Conservation (phyloP, 176 grass and related monocot species). For the Ananas comosus region DNA sequence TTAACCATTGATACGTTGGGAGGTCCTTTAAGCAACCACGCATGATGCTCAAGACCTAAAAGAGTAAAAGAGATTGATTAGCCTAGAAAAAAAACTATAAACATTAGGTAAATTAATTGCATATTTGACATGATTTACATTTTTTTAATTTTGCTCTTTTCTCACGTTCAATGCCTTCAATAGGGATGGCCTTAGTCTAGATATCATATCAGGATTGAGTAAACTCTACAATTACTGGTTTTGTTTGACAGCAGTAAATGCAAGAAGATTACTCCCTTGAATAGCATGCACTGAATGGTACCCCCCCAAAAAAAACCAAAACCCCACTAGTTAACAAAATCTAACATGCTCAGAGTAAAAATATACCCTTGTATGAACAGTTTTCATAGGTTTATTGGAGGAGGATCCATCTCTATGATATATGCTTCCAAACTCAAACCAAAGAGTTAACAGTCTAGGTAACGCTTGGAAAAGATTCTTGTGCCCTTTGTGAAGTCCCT, state of each 20-base stretch:
- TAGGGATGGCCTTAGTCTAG: too few relatives aligned
- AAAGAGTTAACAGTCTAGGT: conserved; percentile 83
- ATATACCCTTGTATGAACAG: conserved; percentile 46
- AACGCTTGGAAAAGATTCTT: conserved; percentile 93
- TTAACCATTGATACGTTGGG: conserved; percentile 93
- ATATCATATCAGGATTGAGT: too few relatives aligned
- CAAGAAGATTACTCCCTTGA: too few relatives aligned
- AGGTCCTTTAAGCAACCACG: conserved; percentile 81
- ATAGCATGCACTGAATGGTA: too few relatives aligned
- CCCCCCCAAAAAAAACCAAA: too few relatives aligned
- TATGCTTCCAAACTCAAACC: conserved; percentile 95
- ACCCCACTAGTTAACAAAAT: too few relatives aligned
- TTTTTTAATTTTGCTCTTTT: too few relatives aligned
- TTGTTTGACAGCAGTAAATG: too few relatives aligned
- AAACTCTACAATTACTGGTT: too few relatives aligned
- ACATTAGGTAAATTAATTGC: neutral
- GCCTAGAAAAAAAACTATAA: neutral
- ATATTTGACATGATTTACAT: too few relatives aligned
- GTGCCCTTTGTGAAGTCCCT: conserved; percentile 82
- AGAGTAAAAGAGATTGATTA: neutral
- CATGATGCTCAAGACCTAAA: conserved; percentile 58
- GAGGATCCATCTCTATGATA: conserved; percentile 38
- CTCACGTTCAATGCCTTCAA: too few relatives aligned
- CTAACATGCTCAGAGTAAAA: neutral
- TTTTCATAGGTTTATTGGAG: conserved; percentile 52